phyloP scores from a whole-genome alignment of 148 eudicot species.

The Rhododendron kiyosumense region DNA sequence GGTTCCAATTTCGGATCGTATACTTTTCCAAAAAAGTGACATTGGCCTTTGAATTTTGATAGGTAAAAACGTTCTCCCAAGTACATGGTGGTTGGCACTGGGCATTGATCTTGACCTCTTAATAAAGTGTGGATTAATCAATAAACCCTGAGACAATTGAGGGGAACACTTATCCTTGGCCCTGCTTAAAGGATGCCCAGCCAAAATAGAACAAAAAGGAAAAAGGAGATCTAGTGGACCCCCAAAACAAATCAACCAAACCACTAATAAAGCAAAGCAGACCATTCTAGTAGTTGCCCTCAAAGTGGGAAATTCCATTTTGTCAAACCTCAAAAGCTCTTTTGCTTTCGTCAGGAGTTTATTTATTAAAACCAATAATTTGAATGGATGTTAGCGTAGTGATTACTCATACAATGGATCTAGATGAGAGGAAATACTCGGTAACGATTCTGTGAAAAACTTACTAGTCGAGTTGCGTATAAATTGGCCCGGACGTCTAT shows the following conservation, averaged over 20 bases:
- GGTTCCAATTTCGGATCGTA: neutral
- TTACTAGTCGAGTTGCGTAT: too few species aligned
- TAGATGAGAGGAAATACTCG: neutral
- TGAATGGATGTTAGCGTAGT: neutral
- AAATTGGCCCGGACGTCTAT: too few species aligned
- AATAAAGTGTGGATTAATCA: neutral
- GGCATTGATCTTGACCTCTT: neutral
- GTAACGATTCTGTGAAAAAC: too few species aligned
- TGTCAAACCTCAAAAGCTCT: constrained; percentile 10
- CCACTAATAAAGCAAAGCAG: neutral
- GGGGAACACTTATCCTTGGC: constrained; percentile 1
- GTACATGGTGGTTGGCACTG: neutral
- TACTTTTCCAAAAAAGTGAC: neutral
- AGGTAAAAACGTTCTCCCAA: neutral
- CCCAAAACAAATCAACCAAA: neutral
- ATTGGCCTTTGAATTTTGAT: neutral
- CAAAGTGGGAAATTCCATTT: constrained; percentile 1
- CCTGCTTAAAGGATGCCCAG: constrained; percentile 5
- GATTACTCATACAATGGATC: neutral
- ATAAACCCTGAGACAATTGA: neutral
- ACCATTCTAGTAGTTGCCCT: neutral
- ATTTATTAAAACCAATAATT: neutral
- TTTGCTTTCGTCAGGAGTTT: neutral
- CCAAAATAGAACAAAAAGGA: neutral
- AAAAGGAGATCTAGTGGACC: constrained; percentile 2